These are phyloP conservation scores for Furculomyces boomerangus DNA, from an alignment of 371 early-diverging fungal species.

Conservation along the genomic window DNA sequence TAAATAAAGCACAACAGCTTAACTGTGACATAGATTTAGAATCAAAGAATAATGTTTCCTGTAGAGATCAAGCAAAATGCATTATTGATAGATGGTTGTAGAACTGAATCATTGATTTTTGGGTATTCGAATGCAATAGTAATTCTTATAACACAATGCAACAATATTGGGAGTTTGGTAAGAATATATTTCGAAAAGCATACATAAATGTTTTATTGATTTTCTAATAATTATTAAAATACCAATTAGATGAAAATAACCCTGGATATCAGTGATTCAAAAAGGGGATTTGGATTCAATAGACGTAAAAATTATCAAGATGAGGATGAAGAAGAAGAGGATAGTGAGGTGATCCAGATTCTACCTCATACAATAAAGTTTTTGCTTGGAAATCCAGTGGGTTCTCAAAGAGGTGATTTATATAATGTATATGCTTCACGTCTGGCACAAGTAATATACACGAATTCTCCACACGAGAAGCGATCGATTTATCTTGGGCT, in stretches of 20 bases:
- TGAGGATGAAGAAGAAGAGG: not conserved
- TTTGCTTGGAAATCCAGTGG: not conserved
- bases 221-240: not conserved
- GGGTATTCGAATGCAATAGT: not conserved
- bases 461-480: not conserved
- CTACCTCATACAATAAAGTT: not conserved
- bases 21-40: no score
- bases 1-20: no score
- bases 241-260: no score
- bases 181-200: not conserved
- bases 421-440: not conserved
- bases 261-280: not conserved
- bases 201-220: not conserved
- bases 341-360: not conserved
- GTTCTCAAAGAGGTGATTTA: not conserved
- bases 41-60: no score
- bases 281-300: not conserved
- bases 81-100: not conserved
- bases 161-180: conserved; percentile 2
- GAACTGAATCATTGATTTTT: not conserved
- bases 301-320: not conserved
- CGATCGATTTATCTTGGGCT: conserved; percentile 1
- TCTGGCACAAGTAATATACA: not conserved
- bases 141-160: conserved; percentile 1
- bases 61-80: not conserved